Evolutionary conservation across 345 rosid genomes (phyloP), one percentile per base, ranked within the genome.

Genomic region (Boechera retrofracta): DNA sequence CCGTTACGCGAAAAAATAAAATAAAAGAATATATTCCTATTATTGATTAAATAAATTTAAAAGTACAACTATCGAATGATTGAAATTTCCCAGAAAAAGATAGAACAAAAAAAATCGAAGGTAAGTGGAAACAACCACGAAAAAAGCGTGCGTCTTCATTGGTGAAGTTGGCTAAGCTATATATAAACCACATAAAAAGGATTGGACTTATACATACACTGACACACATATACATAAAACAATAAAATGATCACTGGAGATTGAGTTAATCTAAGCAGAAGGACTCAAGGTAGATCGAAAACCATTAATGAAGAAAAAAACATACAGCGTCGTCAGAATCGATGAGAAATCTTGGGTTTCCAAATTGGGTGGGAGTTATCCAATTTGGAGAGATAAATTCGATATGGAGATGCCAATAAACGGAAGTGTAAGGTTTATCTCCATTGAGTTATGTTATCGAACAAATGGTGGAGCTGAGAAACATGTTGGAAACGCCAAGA

Each of bases 221-320:
- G 21, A 18, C n/a, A 57, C 12, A 56, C 12, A 21, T 3, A 75
- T 9, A 24, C 48, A 6, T 15, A n/a, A 33, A 10, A 42, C 12
- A 55, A 18, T 66, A 56, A 42, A 61, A 5, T 74, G 80, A 32
- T 47, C 51, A 35, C 5, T 93, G 2, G 94, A 89, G 80, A 73
- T 89, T 62, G 84, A 87, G 3, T 12, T 84, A 3, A 78, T 89
- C 21, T 88, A 93, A 0, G 91, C 83, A 10, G 93, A 91, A 73
- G 85, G 85, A 44, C 84, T 91, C 13, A 73, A 77, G 10, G 21
- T 83, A 5, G 59, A 87, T 16, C 36, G 86, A 7, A 87, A 80
- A 78, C 69, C 83, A 0, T 10, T 70, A 18, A 18, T 18, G 68
- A 85, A 82, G 59, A 86, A 71, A 62, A 83, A 86, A 28, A 53